Percentiles rank a stretch among this genome's conserved stretches.
phyloP scores from a whole-genome alignment of 2,329 filamentous ascomycete species.

The Fusarium neocosmosporiellum region DNA sequence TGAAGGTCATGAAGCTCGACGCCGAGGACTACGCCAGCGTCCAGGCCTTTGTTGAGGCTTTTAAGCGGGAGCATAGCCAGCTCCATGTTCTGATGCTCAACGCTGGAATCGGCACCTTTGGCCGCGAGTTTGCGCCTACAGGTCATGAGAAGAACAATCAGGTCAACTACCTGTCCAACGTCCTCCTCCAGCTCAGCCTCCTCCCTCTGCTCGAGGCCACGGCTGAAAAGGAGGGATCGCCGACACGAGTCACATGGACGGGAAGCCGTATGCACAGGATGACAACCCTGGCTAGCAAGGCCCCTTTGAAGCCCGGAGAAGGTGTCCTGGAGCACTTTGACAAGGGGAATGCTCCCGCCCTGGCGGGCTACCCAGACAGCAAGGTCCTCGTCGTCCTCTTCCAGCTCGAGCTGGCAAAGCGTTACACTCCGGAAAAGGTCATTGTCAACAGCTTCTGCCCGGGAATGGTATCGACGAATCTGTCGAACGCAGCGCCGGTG shows the following conservation, averaged over 20 bases:
- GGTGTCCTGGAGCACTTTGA: constrained; percentile 7
- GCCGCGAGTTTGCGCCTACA: not conserved
- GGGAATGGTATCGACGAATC: constrained; percentile 15
- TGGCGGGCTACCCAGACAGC: constrained; percentile 11
- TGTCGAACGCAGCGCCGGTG: constrained; percentile 16
- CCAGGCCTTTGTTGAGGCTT: constrained; percentile 4
- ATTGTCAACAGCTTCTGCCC: constrained; percentile 3
- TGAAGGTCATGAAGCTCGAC: constrained; percentile 34
- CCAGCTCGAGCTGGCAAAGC: constrained; percentile 23
- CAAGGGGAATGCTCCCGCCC: not conserved
- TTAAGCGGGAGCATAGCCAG: not conserved
- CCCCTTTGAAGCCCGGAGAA: not conserved
- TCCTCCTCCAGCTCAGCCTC: constrained; percentile 35
- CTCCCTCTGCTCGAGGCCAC: constrained; percentile 36
- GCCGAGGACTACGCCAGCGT: constrained; percentile 22
- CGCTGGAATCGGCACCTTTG: constrained; percentile 22
- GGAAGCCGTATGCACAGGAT: constrained; percentile 28
- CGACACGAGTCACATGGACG: constrained; percentile 27
- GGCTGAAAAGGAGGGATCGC: not conserved
- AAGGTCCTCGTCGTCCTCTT: constrained; percentile 29
- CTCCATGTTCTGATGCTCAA: constrained; percentile 32
- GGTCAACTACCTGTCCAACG: constrained; percentile 45
- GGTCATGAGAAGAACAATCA: constrained; percentile 43
- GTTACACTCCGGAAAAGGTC: not conserved
- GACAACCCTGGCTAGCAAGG: constrained; percentile 8